Evolutionary conservation across 73 alveolate species (phyloP), one percentile per base, ranked within the genome.

Genomic region (Paramecium pentaurelia): DNA sequence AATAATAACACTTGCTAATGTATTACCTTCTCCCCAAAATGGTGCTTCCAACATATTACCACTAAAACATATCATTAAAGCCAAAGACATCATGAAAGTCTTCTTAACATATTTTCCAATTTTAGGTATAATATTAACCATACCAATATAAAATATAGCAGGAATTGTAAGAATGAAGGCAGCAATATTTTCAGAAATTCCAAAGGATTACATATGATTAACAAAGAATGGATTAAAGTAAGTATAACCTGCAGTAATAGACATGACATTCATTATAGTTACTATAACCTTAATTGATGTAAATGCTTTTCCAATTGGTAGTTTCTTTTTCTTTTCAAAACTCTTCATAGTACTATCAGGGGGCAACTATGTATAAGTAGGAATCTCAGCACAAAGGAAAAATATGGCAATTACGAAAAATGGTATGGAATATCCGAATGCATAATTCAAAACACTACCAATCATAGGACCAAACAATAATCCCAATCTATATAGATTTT

Each of bases 41-140:
- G 91, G 91, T 4, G 91, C 91, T 80, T 80, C 91, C 10, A 80
- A 3, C 91, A 80, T 80, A 10, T 80, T 80, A 6, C 91, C 91
- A 44, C 58, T 27, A 80, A 80, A 80, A 16, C 91, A 80, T 22
- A 80, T 18, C 54, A 80, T 7, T 47, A 80, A 80, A 11, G 91
- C 47, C 30, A 80, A 44, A 8, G 91, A 80, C 91, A 80, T 80
- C 51, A 80, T 32, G 30, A 80, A 80, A 8, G 91, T 80, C 7
- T 80, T 80, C 30, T 80, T 45, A 80, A 80, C 91, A 18, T 32
- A 11, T 10, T 80, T 80, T 80, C 58, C 47, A 27, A 80, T 25
- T 80, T 47, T 80, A 9, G 91, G 91, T 45, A 80, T 47, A 2
- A 80, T 49, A 25, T 80, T 80, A 3, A 80, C 91, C 77, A 80